Conservation (phyloP, 768 basidiomycete species). For the Macrolepiota albuminosa region DNA sequence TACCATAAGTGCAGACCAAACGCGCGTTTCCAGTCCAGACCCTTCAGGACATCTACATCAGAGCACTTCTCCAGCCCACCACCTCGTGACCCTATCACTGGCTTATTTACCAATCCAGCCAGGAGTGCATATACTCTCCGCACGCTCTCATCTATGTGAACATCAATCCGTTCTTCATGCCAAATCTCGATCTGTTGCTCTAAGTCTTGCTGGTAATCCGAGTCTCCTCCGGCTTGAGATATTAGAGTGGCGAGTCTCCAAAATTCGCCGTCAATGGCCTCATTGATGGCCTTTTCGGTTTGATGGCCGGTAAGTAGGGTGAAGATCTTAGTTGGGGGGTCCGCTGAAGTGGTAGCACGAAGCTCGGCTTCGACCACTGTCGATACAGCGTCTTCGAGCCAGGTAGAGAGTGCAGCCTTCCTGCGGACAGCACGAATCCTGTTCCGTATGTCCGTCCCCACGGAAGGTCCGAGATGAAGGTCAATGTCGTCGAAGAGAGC, state of each 20-base stretch:
- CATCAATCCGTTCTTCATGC: slow-evolving; percentile 71
- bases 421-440: slow-evolving; percentile 62
- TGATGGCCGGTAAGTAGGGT: slow-evolving; percentile 84
- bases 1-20: slow-evolving; percentile 94
- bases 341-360: slow-evolving; percentile 28
- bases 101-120: slow-evolving; percentile 61
- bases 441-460: slow-evolving; percentile 58
- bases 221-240: slow-evolving; percentile 80
- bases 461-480: slow-evolving; percentile 48
- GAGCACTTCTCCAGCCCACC: slow-evolving; percentile 44
- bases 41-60: slow-evolving; percentile 61
- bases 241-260: slow-evolving; percentile 86
- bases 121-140: slow-evolving; percentile 82
- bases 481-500: slow-evolving; percentile 87
- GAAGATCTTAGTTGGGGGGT: slow-evolving; percentile 56
- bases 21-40: slow-evolving; percentile 90
- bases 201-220: slow-evolving; percentile 68
- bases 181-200: slow-evolving; percentile 75
- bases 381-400: slow-evolving; percentile 75
- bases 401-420: slow-evolving; percentile 74
- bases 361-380: slow-evolving; percentile 71
- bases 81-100: slow-evolving; percentile 50
- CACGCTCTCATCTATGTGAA: slow-evolving; percentile 60
- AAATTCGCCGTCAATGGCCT: slow-evolving; percentile 70
- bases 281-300: slow-evolving; percentile 73